Percentiles rank a stretch among this genome's conserved stretches.
Evolutionary conservation across 2,329 filamentous ascomycete genomes (phyloP).

Genomic region (Penicillium sp.): DNA sequence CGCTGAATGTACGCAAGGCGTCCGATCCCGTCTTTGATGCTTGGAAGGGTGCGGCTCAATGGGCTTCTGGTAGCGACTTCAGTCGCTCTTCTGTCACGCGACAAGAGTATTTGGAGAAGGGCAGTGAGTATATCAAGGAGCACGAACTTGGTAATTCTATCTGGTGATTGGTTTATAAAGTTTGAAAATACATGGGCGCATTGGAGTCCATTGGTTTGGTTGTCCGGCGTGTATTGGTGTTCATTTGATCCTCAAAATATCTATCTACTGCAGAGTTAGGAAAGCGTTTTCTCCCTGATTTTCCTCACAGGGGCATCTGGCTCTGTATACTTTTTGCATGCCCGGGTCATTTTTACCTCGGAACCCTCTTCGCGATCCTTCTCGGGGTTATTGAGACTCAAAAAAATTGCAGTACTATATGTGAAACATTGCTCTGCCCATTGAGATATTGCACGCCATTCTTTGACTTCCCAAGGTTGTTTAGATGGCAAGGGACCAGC

Average conservation of each 20-base stretch:
- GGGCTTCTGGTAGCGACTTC: slow-evolving; percentile 65
- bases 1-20: slow-evolving; percentile 72
- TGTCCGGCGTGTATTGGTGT: slow-evolving; percentile 10
- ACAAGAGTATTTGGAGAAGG: slow-evolving; percentile 89
- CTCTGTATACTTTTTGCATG: no score
- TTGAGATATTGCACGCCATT: no score
- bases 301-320: not conserved
- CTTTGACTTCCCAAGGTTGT: not conserved
- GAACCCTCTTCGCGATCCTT: no score
- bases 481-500: not conserved
- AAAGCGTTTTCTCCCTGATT: not conserved
- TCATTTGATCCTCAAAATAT: slow-evolving; percentile 6
- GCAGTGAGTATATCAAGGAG: slow-evolving; percentile 82
- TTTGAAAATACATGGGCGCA: slow-evolving; percentile 20
- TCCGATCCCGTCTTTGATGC: slow-evolving; percentile 79
- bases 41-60: slow-evolving; percentile 88
- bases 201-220: slow-evolving; percentile 19
- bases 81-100: slow-evolving; percentile 69
- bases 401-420: no score
- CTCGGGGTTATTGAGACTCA: no score
- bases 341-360: no score
- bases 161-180: slow-evolving; percentile 21
- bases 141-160: slow-evolving; percentile 41
- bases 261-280: slow-evolving; percentile 1
- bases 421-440: no score